Evolutionary conservation across 2,329 filamentous ascomycete species (phyloP).

Genomic region (Aspergillus sp.): DNA sequence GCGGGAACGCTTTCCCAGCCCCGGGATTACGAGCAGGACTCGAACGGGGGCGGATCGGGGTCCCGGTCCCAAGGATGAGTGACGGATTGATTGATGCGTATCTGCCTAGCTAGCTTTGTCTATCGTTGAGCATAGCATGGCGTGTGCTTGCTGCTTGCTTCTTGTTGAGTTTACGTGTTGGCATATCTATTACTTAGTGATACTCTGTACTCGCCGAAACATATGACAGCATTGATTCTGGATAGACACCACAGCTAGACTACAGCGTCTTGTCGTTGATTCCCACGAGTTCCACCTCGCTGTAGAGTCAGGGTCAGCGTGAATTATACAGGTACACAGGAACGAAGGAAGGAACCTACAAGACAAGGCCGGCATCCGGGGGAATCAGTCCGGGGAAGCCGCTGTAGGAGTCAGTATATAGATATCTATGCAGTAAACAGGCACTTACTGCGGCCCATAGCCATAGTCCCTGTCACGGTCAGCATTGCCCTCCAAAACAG

Average conservation of each 20-base stretch:
- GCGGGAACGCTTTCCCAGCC: conserved; percentile 16
- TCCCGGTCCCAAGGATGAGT: conserved; percentile 11
- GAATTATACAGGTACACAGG: conserved; percentile 1
- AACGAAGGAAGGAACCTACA: conserved; percentile 50
- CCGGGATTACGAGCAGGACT: conserved; percentile 27
- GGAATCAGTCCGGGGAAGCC: conserved; percentile 75
- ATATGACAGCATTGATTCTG: no score
- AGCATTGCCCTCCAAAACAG: conserved; percentile 5
- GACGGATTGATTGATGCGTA: conserved; percentile 17
- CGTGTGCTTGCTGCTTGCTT: background rate
- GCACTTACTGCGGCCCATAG: conserved; percentile 33
- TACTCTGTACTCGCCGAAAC: no score
- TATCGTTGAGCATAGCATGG: background rate
- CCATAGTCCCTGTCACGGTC: conserved; percentile 25
- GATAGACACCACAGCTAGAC: no score
- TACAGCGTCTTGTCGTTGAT: conserved; percentile 44
- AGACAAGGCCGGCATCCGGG: conserved; percentile 63
- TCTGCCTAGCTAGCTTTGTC: background rate
- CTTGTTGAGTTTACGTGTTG: background rate
- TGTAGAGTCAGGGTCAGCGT: conserved; percentile 32
- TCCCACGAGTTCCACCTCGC: conserved; percentile 60
- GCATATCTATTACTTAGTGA: no score
- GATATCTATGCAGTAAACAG: background rate
- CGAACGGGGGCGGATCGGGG: conserved; percentile 14
- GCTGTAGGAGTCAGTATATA: conserved; percentile 34